Evolutionary conservation across 2,329 filamentous ascomycete species (phyloP), one percentile per base, ranked within the genome.

Genomic region (Hypoxylon sp.): DNA sequence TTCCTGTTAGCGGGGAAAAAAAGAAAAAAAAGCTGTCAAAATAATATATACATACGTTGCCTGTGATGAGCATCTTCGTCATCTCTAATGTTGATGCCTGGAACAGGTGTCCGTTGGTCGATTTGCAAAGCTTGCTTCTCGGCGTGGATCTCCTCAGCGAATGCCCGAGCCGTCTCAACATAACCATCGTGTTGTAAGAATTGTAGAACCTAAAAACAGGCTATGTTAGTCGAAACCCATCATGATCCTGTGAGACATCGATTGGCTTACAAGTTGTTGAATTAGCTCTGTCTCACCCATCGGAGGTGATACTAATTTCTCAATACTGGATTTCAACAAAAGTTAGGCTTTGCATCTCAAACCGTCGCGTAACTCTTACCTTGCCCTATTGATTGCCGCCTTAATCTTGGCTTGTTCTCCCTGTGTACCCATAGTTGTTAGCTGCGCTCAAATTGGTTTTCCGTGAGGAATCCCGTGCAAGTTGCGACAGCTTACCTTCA

Each of bases 171-270:
- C 0, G 95, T 97, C 73, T 98, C 95, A 6, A 98, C 91, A 73
- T 98, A 98, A 66, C 96, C 96, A 75, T 98, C 96, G 74, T 98
- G 95, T 39, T 94, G 92, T 13, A 99, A 84, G 73, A 97, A 98
- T 80, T 98, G 94, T 42, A 94, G 86, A 17, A 90, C 87, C 83
- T 86, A 60, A 33, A n/a, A 33, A 11, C 29, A 31, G 9, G 39
- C 8, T 24, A 52, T 63, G 39, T 74, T 54, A 76, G 63, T 31
- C 35, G 66, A 50, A 6, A 24, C 17, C 33, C 39, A 31, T 3
- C 11, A 44, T 61, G 10, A 8, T 47, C 8, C 22, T 5, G 19
- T 17, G 10, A 1, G 19, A 37, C 14, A 14, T 29, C 9, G 33
- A 10, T 35, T 51, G 50, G 70, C 83, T 70, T 77, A 95, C 90